phyloP scores from a whole-genome alignment of 495 filamentous ascomycete genomes.

The Penicillium bovifimosum region DNA sequence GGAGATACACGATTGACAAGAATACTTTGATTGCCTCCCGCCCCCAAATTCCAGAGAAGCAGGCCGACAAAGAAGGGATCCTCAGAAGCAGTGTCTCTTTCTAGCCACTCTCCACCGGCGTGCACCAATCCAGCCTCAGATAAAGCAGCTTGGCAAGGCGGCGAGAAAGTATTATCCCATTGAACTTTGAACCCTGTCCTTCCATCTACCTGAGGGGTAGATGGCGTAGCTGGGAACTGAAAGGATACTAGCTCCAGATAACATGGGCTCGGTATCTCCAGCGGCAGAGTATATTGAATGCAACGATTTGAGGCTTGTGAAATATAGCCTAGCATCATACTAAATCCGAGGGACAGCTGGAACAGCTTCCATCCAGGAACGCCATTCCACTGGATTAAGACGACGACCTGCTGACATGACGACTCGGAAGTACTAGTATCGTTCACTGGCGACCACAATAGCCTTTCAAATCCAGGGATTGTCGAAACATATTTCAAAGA shows the following conservation, averaged over 20 bases:
- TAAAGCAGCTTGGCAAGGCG: background rate
- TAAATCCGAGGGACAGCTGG: conserved; percentile 9
- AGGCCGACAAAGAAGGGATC: conserved; percentile 7
- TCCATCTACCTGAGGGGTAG: background rate
- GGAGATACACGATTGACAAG: background rate
- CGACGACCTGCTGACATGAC: conserved; percentile 6
- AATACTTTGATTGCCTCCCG: background rate
- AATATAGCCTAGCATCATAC: conserved; percentile 13
- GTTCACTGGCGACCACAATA: no score
- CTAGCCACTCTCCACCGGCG: conserved; percentile 9
- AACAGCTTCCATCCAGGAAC: conserved; percentile 8
- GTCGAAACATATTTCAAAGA: no score
- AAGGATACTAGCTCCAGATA: conserved; percentile 1
- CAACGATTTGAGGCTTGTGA: conserved; percentile 5
- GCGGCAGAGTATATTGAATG: conserved; percentile 1
- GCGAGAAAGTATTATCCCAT: background rate
- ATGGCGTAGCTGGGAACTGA: background rate
- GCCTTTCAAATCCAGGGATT: no score
- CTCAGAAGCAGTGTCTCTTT: conserved; percentile 1
- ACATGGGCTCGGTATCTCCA: background rate
- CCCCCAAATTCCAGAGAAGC: conserved; percentile 9
- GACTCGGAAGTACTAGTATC: no score
- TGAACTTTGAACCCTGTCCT: background rate
- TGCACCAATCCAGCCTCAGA: conserved; percentile 4
- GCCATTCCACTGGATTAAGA: conserved; percentile 10